Conservation (phyloP, 306 rosid species). For the Inga laurina region DNA sequence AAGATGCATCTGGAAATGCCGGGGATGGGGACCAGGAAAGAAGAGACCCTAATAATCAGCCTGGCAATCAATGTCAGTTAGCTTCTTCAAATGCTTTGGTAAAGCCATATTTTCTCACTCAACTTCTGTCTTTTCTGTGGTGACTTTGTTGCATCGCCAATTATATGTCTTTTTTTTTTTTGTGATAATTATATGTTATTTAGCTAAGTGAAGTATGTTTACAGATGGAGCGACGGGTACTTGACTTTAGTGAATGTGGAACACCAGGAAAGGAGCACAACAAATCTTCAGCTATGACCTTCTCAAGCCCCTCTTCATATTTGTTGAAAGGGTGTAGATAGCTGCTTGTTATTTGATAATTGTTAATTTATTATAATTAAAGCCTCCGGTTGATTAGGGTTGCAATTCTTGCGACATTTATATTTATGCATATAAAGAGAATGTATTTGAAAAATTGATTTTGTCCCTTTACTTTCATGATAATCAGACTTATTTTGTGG, state of each 20-base stretch:
- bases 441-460: background rate
- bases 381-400: background rate
- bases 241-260: conserved; percentile 95
- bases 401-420: conserved; percentile 1
- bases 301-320: conserved; percentile 74
- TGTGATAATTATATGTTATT: background rate
- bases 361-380: background rate
- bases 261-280: conserved; percentile 63
- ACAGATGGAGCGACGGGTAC: conserved; percentile 82
- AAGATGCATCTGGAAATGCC: conserved; percentile 32
- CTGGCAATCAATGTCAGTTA: conserved; percentile 44
- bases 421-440: conserved; percentile 19
- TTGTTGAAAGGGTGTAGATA: conserved; percentile 84
- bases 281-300: conserved; percentile 51
- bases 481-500: conserved; percentile 9
- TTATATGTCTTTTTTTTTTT: background rate
- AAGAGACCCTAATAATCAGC: conserved; percentile 33
- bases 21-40: conserved; percentile 43
- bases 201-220: conserved; percentile 15
- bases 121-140: background rate
- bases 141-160: background rate
- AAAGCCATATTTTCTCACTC: conserved; percentile 22
- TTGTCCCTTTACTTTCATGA: background rate
- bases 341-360: conserved; percentile 5
- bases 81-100: conserved; percentile 62